phyloP scores from a whole-genome alignment of 352 stramenopile genomes.

The Aphanomyces cochlioides region DNA sequence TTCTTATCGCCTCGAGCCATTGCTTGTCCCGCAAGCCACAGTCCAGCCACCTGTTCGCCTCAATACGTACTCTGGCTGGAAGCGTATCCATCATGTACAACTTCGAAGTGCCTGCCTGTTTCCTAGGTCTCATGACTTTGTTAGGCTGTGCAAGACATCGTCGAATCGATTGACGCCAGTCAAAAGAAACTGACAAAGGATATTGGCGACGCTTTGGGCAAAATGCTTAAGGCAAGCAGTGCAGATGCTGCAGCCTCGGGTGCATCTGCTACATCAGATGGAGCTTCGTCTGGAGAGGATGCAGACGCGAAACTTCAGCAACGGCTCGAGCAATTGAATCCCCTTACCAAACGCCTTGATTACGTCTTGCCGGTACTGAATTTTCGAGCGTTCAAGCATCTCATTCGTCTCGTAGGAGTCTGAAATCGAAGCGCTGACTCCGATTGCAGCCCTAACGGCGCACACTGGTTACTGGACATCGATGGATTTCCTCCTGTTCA shows the following conservation, averaged over 20 bases:
- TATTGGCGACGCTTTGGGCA: conserved; percentile 19
- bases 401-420: conserved; percentile 20
- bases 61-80: conserved; percentile 26
- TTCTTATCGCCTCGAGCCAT: conserved; percentile 93
- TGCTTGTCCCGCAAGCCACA: conserved; percentile 44
- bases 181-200: conserved; percentile 26
- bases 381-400: not conserved
- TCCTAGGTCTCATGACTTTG: not conserved
- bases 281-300: not conserved
- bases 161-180: conserved; percentile 25
- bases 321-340: conserved; percentile 12
- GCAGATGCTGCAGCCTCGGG: not conserved
- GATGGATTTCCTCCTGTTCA: conserved; percentile 27
- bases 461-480: conserved; percentile 28
- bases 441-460: conserved; percentile 22
- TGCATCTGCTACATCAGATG: not conserved
- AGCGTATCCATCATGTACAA: conserved; percentile 26
- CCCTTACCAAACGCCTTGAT: conserved; percentile 11
- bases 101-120: not conserved
- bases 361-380: conserved; percentile 21
- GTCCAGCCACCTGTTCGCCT: conserved; percentile 18
- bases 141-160: conserved; percentile 28
- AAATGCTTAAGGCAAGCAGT: not conserved
- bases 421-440: conserved; percentile 27
- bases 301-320: conserved; percentile 10